Evolutionary conservation across 139 green algal species (phyloP), one percentile per base, ranked within the genome.

Genomic region (Parachlorella kessleri): DNA sequence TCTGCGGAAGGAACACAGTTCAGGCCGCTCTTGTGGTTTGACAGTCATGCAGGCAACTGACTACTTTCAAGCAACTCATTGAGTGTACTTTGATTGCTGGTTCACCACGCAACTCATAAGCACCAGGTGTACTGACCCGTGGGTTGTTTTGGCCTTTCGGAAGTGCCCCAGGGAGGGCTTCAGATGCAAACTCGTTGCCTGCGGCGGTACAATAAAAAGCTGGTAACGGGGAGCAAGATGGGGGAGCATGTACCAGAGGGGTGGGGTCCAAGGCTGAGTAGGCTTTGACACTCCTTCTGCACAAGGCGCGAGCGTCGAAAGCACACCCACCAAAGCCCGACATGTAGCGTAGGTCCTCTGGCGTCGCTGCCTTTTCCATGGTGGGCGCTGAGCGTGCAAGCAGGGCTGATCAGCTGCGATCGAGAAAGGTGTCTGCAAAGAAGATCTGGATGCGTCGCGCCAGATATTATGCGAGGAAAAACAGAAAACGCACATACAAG

Each of bases 121-220:
- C 14, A n/a, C 63, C 14, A 6, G 35, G 24, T 26, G 32, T 33
- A 39, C 81, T 33, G 35, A 90, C 86, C 42, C 83, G 84, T 3
- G 95, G 95, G 81, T 95, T 99, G 88, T 99, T 99, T 73, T 96
- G 93, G 0, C 79, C 84, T 4, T 75, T n/a, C 23, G 95, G 95
- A 9, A 98, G 85, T 1, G 94, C 89, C 0, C 88, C 90, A 3
- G 90, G 87, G n/a, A 98, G 75, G 1, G 95, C 95, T 78, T 99
- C 95, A 0, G 76, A 89, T 18, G 75, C 36, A 39, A 97, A 94
- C 37, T 98, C 88, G 54, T 98, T 98, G 37, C 93, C 94, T 95
- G 85, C 38, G 36, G 66, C 7, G 36, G 55, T 10, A 7, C 24
- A 8, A 63, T 8, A 53, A 48, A 37, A 42, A 35, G 38, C 30